A percentile compares a stretch with the other conserved stretches of the same genome.
phyloP scores from a whole-genome alignment of 768 basidiomycete species.

The Paxillus rubicundulus region DNA sequence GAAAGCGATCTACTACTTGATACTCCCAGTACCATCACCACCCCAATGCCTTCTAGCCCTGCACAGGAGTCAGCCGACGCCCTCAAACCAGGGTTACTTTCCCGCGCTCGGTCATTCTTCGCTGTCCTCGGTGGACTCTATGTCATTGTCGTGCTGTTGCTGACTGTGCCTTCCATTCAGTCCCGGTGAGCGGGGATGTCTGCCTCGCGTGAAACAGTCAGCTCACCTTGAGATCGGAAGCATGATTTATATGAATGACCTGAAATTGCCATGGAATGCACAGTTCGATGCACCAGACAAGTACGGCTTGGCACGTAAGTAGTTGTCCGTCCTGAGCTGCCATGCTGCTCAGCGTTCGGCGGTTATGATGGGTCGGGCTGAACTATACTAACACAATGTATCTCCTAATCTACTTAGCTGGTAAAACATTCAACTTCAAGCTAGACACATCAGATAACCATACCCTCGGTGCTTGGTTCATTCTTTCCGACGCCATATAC shows the following conservation, averaged over 20 bases:
- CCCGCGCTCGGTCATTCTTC: slow-evolving; percentile 31
- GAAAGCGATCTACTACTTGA: background rate
- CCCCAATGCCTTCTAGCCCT: slow-evolving; percentile 10
- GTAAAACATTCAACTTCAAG: slow-evolving; percentile 71
- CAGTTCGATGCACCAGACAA: slow-evolving; percentile 68
- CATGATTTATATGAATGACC: slow-evolving; percentile 60
- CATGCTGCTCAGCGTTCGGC: background rate
- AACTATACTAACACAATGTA: background rate
- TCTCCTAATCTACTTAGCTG: slow-evolving; percentile 43
- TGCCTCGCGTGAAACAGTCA: slow-evolving; percentile 14
- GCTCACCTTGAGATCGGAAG: slow-evolving; percentile 34
- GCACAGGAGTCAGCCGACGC: background rate
- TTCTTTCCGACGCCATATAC: slow-evolving; percentile 67
- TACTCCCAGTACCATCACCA: background rate
- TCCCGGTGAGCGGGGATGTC: slow-evolving; percentile 50
- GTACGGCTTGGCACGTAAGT: slow-evolving; percentile 80
- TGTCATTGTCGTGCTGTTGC: slow-evolving; percentile 45
- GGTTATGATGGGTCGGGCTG: background rate
- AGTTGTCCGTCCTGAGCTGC: background rate
- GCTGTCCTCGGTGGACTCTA: slow-evolving; percentile 53
- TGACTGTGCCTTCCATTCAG: slow-evolving; percentile 66
- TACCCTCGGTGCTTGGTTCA: slow-evolving; percentile 82
- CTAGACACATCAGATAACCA: slow-evolving; percentile 76
- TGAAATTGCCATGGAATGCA: slow-evolving; percentile 61
- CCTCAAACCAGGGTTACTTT: slow-evolving; percentile 17